Conservation (phyloP, 2,329 filamentous ascomycete species). For the Calonectria crousiana region DNA sequence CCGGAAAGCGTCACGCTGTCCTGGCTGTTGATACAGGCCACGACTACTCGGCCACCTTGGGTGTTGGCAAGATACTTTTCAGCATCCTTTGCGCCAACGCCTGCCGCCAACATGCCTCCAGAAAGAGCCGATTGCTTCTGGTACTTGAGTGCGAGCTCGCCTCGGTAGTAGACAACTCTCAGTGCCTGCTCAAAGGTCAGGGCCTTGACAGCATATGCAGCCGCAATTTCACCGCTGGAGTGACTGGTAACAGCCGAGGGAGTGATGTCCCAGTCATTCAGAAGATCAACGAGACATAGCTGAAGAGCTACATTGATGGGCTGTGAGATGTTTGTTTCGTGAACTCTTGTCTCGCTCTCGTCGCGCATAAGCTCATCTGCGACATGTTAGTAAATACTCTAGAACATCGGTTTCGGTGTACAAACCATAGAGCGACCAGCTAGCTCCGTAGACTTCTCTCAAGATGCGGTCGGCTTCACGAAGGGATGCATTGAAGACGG, state of each 20-base stretch:
- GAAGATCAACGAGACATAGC: background rate
- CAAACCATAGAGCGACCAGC: background rate
- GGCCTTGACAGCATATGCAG: background rate
- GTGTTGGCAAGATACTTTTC: background rate
- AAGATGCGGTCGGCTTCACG: background rate
- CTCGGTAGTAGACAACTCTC: background rate
- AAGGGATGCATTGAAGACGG: background rate
- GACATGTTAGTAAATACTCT: background rate
- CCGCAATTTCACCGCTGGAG: conserved; percentile 1
- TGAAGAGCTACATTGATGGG: background rate
- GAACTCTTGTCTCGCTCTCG: background rate
- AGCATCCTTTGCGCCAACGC: background rate
- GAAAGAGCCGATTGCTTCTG: background rate
- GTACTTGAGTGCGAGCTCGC: background rate
- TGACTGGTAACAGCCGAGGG: background rate
- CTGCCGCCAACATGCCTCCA: background rate
- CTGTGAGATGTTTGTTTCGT: background rate
- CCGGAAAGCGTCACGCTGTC: background rate
- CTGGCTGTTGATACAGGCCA: background rate
- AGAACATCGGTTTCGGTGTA: accelerated
- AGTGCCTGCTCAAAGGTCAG: background rate
- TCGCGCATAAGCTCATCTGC: background rate
- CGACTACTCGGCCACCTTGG: background rate
- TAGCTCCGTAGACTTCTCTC: background rate
- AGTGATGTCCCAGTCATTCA: background rate